Evolutionary conservation across 108 stramenopile species (phyloP).

Genomic region (Epithemia pelagica): DNA sequence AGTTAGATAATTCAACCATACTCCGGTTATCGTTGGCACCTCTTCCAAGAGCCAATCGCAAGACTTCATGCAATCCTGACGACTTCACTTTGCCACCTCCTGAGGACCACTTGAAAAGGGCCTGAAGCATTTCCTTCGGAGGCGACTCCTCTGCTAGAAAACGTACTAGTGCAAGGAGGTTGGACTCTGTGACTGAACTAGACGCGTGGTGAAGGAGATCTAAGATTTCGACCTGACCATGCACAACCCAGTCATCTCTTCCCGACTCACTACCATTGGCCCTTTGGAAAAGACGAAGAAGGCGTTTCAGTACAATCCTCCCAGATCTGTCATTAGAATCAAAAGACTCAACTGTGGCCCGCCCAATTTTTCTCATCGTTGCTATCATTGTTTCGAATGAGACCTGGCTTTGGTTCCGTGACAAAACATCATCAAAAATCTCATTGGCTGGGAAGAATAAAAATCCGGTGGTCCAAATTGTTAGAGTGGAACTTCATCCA

Average conservation of each 20-base stretch:
- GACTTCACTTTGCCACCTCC: background rate
- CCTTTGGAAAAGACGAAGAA: background rate
- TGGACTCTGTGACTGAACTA: background rate
- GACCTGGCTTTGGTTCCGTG: background rate
- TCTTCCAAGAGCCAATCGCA: background rate
- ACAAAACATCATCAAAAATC: conserved; percentile 23
- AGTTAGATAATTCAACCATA: background rate
- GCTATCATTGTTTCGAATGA: background rate
- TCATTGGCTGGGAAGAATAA: no score
- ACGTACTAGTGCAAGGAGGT: background rate
- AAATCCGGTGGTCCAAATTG: no score
- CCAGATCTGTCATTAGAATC: background rate
- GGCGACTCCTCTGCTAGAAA: background rate
- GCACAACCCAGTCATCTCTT: background rate
- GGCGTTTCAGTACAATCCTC: background rate
- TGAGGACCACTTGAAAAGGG: background rate
- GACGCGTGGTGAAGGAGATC: background rate
- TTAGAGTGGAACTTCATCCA: no score
- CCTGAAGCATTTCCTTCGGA: background rate
- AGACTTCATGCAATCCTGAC: background rate
- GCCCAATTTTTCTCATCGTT: background rate
- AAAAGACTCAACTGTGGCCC: background rate
- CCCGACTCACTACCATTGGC: background rate
- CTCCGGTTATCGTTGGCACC: background rate
- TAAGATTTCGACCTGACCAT: background rate